phyloP scores from a whole-genome alignment of 2,329 filamentous ascomycete species.

The Alternaria incomplexa region DNA sequence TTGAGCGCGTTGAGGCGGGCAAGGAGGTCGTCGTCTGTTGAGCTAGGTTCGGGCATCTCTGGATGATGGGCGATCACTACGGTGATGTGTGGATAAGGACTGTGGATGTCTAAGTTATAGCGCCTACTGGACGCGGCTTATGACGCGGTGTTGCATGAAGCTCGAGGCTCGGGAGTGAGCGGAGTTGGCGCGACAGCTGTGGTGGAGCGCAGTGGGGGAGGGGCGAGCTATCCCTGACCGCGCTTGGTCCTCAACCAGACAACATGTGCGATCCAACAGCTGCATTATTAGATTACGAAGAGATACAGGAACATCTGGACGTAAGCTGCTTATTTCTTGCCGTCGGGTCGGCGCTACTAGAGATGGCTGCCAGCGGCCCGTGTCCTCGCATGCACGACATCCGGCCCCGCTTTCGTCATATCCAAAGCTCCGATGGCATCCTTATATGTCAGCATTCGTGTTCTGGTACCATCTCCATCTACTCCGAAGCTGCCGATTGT shows the following conservation, averaged over 20 bases:
- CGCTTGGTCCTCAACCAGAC: neutral
- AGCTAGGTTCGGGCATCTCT: slow-evolving; percentile 22
- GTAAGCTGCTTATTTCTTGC: neutral
- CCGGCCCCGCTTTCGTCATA: slow-evolving; percentile 31
- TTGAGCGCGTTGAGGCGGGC: slow-evolving; percentile 58
- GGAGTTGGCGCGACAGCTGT: slow-evolving; percentile 23
- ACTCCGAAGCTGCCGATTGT: neutral
- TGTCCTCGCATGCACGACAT: neutral
- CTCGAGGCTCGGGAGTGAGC: slow-evolving; percentile 22
- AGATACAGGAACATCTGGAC: neutral
- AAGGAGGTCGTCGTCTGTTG: slow-evolving; percentile 51
- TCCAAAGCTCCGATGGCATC: slow-evolving; percentile 20
- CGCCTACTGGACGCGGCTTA: neutral
- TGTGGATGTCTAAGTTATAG: neutral
- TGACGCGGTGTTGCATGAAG: slow-evolving; percentile 10
- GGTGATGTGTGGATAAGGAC: neutral
- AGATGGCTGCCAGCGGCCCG: neutral
- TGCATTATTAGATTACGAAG: neutral
- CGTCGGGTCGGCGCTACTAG: neutral
- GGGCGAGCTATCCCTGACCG: slow-evolving; percentile 4
- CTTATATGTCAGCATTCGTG: slow-evolving; percentile 25
- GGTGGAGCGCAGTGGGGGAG: slow-evolving; percentile 18
- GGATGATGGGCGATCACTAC: neutral
- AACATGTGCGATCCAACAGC: neutral
- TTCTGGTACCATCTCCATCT: neutral